phyloP scores from a whole-genome alignment of 1,284 basidiomycete genomes.

The Moesziomyces antarcticus region DNA sequence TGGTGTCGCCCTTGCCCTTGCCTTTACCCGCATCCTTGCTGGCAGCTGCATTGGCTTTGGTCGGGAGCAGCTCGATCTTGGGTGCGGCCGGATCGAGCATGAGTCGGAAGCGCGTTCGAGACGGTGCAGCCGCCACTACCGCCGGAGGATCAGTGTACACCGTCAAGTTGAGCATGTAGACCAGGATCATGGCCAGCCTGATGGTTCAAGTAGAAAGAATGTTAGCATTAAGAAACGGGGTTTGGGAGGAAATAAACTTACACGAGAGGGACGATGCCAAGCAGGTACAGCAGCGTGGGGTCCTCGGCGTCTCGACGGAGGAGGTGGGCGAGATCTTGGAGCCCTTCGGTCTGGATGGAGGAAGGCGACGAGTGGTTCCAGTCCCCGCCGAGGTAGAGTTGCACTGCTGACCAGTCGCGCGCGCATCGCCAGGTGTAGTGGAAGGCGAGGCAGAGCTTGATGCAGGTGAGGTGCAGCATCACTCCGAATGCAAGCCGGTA shows the following conservation, averaged over 20 bases:
- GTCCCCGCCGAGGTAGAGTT: conserved; percentile 22
- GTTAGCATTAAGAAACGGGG: neutral
- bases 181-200: conserved; percentile 30
- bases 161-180: conserved; percentile 29
- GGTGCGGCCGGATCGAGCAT: conserved; percentile 25
- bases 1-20: conserved; percentile 10
- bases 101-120: conserved; percentile 16
- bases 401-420: conserved; percentile 30
- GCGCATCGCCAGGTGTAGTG: conserved; percentile 39
- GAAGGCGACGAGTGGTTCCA: conserved; percentile 7
- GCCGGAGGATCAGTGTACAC: conserved; percentile 27
- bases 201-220: neutral
- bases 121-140: neutral
- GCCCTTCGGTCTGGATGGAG: neutral
- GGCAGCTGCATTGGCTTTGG: conserved; percentile 2
- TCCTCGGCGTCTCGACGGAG: conserved; percentile 20
- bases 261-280: conserved; percentile 35
- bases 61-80: conserved; percentile 19
- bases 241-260: conserved; percentile 9
- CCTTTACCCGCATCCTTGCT: neutral
- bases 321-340: conserved; percentile 9
- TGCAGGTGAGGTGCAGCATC: conserved; percentile 18
- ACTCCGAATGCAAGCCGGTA: conserved; percentile 14
- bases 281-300: conserved; percentile 25
- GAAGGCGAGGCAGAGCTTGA: conserved; percentile 18